Evolutionary conservation across 2,329 filamentous ascomycete species (phyloP).

Genomic region (Diaporthe destruens): DNA sequence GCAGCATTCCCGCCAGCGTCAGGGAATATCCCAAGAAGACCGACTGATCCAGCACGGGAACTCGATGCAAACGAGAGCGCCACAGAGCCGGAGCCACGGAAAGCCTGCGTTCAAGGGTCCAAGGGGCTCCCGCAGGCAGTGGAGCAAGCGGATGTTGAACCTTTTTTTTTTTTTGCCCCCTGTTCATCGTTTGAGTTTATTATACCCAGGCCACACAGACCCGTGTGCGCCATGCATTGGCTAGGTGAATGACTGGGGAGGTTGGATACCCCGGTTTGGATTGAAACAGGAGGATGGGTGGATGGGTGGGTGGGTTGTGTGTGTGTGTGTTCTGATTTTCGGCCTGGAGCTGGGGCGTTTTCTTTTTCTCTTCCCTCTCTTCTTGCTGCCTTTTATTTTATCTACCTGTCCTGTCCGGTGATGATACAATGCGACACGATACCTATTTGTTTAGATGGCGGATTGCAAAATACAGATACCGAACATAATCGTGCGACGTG

Average conservation of each 20-base stretch:
- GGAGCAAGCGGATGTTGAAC: not conserved
- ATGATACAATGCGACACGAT: slow-evolving; percentile 35
- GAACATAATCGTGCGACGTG: not conserved
- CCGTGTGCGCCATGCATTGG: slow-evolving; percentile 24
- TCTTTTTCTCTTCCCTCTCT: not conserved
- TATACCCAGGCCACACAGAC: slow-evolving; percentile 29
- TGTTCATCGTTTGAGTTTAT: slow-evolving; percentile 27
- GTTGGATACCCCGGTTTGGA: not conserved
- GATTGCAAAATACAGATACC: slow-evolving; percentile 17
- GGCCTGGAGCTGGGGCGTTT: slow-evolving; percentile 16
- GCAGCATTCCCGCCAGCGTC: not conserved
- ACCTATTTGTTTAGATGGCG: slow-evolving; percentile 39
- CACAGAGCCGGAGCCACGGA: not conserved
- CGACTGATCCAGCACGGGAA: not conserved
- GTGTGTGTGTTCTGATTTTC: slow-evolving; percentile 2
- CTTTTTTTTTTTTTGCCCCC: not conserved
- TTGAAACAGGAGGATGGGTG: not conserved
- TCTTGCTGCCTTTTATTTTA: not conserved
- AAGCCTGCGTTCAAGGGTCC: not conserved
- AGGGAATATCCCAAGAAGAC: not conserved
- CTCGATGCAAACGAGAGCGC: not conserved
- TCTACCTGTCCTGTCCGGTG: slow-evolving; percentile 4
- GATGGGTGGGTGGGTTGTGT: too few species aligned
- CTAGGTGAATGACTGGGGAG: not conserved
- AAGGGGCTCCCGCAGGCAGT: not conserved